Evolutionary conservation across 345 rosid genomes (phyloP), one percentile per base, ranked within the genome.

Genomic region (Capsella bursapastoris): DNA sequence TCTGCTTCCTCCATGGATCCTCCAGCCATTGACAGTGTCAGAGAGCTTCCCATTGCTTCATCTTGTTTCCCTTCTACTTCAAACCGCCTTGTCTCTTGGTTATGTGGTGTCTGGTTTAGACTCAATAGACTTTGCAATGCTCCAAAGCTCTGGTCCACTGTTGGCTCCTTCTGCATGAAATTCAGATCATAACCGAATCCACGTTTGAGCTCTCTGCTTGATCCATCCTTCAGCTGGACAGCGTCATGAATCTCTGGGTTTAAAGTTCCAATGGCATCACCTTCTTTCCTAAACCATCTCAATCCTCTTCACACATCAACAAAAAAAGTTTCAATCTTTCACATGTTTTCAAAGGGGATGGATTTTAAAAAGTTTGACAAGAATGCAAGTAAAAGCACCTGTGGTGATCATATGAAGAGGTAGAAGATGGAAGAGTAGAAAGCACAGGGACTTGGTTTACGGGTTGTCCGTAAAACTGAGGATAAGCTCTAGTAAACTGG

Each of bases 271-370:
- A 82, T 74, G 61, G 51, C 44, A 10, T 68, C 82, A 61, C 84
- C 87, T 14, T 88, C 93, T 59, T 86, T 88, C 80, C 80, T 80
- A 82, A 85, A 86, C 96, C 97, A 89, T 37, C 89, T 94, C 80
- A 87, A 74, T 58, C 78, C 75, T 83, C 98, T 93, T 86, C 90
- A 86, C 53, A 77, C 68, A 73, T 48, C 25, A 74, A 68, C 6
- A 55, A 50, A 50, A 22, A 32, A 78, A 60, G 50, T 56, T 61
- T 28, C 71, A 45, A 37, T 40, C 37, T 50, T 71, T 53, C 31
- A 40, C 64, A 29, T 22, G 56, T 34, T 52, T 22, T 15, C 4
- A 8, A 51, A 40, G 22, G 52, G 8, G 64, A 35, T 5, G 22
- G 53, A 29, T n/a, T 14, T 12, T 38, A 40, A 59, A 22, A 9